These are phyloP conservation scores for Phytophthora tentaculata DNA, from an alignment of 352 stramenopile genomes.

Conservation along the genomic window DNA sequence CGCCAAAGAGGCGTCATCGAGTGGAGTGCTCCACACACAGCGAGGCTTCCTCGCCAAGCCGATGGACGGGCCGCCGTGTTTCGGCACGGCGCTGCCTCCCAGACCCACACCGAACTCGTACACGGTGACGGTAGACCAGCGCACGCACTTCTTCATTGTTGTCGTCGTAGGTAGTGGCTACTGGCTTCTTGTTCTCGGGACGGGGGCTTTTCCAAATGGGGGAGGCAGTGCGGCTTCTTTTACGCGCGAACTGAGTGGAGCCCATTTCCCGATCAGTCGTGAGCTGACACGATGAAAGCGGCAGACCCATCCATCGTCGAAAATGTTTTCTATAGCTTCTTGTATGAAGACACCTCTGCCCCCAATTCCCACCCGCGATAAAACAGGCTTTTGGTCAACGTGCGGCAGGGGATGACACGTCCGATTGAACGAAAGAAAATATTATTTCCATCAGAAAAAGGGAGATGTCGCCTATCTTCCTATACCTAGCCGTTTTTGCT, in stretches of 20 bases:
- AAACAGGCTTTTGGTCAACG: constrained; percentile 21
- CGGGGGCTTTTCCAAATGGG: constrained; percentile 23
- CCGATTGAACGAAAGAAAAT: background rate
- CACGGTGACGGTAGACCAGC: constrained; percentile 67
- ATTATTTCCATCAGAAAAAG: background rate
- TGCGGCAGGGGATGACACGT: constrained; percentile 11
- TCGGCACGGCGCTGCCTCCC: constrained; percentile 57
- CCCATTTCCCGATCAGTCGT: constrained; percentile 8
- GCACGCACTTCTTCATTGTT: constrained; percentile 55
- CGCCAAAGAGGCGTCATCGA: constrained; percentile 35
- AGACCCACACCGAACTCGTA: constrained; percentile 69
- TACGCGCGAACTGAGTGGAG: constrained; percentile 7
- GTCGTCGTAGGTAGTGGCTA: background rate
- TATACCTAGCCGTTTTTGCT: constrained; percentile 22
- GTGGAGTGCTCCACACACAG: constrained; percentile 51
- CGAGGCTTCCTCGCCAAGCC: constrained; percentile 55
- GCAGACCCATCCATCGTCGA: constrained; percentile 28
- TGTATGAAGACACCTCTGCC: constrained; percentile 25
- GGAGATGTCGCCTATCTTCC: constrained; percentile 17
- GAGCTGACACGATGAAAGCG: constrained; percentile 13
- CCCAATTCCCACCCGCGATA: constrained; percentile 9
- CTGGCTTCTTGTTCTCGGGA: constrained; percentile 5
- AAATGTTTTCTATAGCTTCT: constrained; percentile 23
- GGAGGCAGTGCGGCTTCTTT: constrained; percentile 20
- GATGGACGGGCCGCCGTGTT: constrained; percentile 57